Conservation (phyloP, 257 asterid species). For the Plantago major region DNA sequence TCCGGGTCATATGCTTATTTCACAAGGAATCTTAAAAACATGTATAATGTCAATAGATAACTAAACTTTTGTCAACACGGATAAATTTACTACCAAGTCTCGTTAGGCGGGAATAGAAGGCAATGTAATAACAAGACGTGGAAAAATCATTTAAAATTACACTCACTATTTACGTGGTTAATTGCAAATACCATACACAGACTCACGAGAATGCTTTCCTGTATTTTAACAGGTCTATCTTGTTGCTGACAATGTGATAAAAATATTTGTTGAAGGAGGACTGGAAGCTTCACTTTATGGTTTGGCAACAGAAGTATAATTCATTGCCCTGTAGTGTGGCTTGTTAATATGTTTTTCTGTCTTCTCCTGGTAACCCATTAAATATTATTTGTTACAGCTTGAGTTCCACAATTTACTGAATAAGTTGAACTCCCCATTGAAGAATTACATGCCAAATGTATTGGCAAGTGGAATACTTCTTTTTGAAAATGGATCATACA, state of each 20-base stretch:
- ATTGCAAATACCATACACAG: background rate
- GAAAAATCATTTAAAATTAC: background rate
- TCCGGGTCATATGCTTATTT: slow-evolving; percentile 10
- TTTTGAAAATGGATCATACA: slow-evolving; percentile 56
- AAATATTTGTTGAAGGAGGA: slow-evolving; percentile 86
- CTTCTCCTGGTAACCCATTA: slow-evolving; percentile 11
- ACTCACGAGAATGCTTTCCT: slow-evolving; percentile 17
- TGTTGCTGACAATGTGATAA: slow-evolving; percentile 60
- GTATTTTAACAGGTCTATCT: slow-evolving; percentile 66
- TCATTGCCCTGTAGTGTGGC: slow-evolving; percentile 14
- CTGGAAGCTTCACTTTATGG: slow-evolving; percentile 74
- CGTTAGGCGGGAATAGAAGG: background rate
- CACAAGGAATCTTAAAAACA: background rate
- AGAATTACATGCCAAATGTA: slow-evolving; percentile 66
- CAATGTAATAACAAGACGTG: background rate
- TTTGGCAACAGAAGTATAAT: slow-evolving; percentile 89
- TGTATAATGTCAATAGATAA: background rate
- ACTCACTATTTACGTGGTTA: background rate
- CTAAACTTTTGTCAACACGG: background rate
- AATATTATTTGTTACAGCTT: slow-evolving; percentile 44
- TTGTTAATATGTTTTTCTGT: slow-evolving; percentile 4
- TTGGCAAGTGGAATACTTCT: slow-evolving; percentile 81
- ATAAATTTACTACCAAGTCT: too few relatives aligned
- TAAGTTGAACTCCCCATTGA: slow-evolving; percentile 56
- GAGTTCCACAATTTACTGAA: slow-evolving; percentile 64